Conservation (phyloP, 2,329 filamentous ascomycete genomes). For the Acrodontium crateriforme region DNA sequence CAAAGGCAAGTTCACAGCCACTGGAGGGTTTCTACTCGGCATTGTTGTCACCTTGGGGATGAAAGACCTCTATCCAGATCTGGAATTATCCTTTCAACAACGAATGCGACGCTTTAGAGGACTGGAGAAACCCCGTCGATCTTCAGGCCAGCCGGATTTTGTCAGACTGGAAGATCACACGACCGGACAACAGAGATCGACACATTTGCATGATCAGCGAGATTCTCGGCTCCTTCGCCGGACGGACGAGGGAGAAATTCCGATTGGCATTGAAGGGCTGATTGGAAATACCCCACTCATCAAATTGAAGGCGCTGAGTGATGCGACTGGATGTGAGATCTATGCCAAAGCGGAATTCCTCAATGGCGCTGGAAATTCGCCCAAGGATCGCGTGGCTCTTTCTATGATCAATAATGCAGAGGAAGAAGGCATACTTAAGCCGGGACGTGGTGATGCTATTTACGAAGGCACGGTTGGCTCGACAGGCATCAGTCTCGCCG, state of each 20-base stretch:
- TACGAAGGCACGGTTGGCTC: conserved; percentile 96
- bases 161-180: conserved; percentile 20
- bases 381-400: conserved; percentile 88
- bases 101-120: conserved; percentile 14
- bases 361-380: conserved; percentile 84
- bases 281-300: conserved; percentile 91
- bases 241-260: conserved; percentile 30
- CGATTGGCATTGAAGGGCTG: conserved; percentile 73
- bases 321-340: conserved; percentile 77
- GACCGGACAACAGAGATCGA: not conserved
- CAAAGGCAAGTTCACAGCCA: conserved; percentile 19
- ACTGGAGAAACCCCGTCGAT: conserved; percentile 12
- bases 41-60: conserved; percentile 61
- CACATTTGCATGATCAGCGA: conserved; percentile 1
- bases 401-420: conserved; percentile 79
- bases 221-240: no score
- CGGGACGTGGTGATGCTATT: conserved; percentile 77
- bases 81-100: conserved; percentile 50
- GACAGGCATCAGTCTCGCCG: conserved; percentile 88
- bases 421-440: conserved; percentile 57
- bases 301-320: conserved; percentile 69
- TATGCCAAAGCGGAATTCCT: conserved; percentile 91
- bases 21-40: conserved; percentile 53
- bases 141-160: conserved; percentile 16
- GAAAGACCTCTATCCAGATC: conserved; percentile 66